Evolutionary conservation across 106 monocot species (phyloP), one percentile per base, ranked within the genome.

Genomic region (Chionographis japonica): DNA sequence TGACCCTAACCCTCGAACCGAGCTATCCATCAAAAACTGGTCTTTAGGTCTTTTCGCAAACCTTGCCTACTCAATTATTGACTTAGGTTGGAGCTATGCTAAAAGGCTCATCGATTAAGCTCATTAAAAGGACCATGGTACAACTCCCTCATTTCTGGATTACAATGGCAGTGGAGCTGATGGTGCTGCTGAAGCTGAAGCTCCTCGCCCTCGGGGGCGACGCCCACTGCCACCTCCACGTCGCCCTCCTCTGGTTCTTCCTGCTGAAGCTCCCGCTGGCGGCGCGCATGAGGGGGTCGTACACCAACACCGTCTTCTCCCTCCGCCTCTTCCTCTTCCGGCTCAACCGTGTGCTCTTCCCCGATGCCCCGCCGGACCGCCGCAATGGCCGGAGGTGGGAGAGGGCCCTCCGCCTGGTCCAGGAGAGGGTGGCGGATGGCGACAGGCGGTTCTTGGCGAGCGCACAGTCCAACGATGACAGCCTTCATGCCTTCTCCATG

Each of bases 301-400:
- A 67, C 8, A 58, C 70, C 3, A 63, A 75, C 50, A 68, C 75
- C 52, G 67, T 63, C 12, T 66, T 75, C 35, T 60, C 78, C 19
- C 5, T 68, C 62, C 66, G 83, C 71, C 72, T 83, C 58, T 83
- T 83, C 67, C 60, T 78, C 63, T 83, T 83, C 61, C 62, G 83
- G 41, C 68, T 83, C 3, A 67, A 71, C 63, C 70, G 75, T 5
- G 74, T 83, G 35, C 67, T 83, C 12, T 60, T 72, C 63, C 39
- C 73, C 12, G 74, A 74, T 40, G 54, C n/a, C 0, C 66, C 66
- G 7, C 60, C 57, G 13, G 27, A 27, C 27, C 27, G 27, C 27
- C 57, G 74, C 20, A 70, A 57, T 17, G 71, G 56, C 18, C 59
- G 74, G 37, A 42, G 83, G 53, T 83, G 78, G 83, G 71, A 62